Conservation (phyloP, 345 rosid species). For the Citrus inodora region DNA sequence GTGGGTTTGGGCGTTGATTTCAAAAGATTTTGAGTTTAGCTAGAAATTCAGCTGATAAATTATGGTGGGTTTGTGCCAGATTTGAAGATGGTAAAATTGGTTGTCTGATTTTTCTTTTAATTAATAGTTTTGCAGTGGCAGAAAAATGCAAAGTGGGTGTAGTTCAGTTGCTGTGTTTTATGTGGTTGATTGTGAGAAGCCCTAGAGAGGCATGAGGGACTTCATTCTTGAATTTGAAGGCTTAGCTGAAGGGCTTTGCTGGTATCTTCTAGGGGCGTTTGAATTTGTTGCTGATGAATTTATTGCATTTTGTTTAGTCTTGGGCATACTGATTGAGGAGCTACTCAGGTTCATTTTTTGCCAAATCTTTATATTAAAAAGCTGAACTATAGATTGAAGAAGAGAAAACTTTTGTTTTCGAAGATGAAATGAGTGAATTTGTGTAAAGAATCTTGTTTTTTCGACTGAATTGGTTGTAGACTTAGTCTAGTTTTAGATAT, state of each 20-base stretch:
- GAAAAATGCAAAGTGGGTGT: not conserved
- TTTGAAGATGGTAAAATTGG: not conserved
- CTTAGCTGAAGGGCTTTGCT: conserved; percentile 29
- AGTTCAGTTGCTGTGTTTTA: not conserved
- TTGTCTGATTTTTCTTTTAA: not conserved
- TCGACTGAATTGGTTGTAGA: not conserved
- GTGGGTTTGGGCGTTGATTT: not conserved
- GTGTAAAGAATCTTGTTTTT: not conserved
- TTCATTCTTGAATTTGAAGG: conserved; percentile 27
- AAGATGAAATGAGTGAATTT: not conserved
- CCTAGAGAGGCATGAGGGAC: conserved; percentile 30
- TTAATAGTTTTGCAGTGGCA: not conserved
- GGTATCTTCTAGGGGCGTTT: conserved; percentile 24
- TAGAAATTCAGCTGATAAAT: not conserved
- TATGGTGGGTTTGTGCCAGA: conserved; percentile 13
- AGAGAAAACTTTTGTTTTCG: not conserved
- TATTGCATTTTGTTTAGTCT: conserved; percentile 17
- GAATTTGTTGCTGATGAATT: conserved; percentile 27
- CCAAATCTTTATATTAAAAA: conserved; percentile 10
- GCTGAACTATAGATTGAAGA: not conserved
- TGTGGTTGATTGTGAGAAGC: not conserved
- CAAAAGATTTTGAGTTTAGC: not conserved
- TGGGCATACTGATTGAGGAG: conserved; percentile 21
- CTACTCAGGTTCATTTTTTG: conserved; percentile 15
- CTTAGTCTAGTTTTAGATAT: conserved; percentile 4